Base-by-base conservation (phyloP, 2,329 filamentous ascomycete genomes). In the Botrytis porri region DNA sequence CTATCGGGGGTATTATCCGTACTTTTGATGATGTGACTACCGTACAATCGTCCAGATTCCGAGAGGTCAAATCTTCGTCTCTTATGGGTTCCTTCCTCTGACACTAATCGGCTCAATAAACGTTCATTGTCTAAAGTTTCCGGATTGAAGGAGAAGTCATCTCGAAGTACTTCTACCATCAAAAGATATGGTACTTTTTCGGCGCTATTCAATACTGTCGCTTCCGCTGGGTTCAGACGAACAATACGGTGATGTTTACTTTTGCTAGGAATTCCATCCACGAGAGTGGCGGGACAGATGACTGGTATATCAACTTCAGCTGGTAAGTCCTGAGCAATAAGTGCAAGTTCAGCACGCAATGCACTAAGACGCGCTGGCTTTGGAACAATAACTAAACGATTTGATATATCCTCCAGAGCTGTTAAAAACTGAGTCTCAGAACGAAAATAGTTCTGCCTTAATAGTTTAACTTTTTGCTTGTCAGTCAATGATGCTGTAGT, bases 161-260 rank as follows among this genome's bases (percentile, higher is more conserved):
- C 93, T 37, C 91, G 86, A 65, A 96, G 83, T 35, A 96, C 90
- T 80, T 96, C 93, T 3, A 95, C 89, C 92, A 96, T 95, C 41
- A 96, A 86, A 67, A 96, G 82, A 82, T 94, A 96, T 1, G 93
- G 93, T 62, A 96, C 93, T 80, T 94, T 92, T 81, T 96, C 93
- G 7, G 93, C 93, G 80, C 93, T 96, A 82, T 96, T 96, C 69
- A 96, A 83, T 71, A 95, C 93, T 0, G 93, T 95, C 9, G 93
- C 91, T 82, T 96, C 93, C 1, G 92, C 92, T 10, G 93, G 93
- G 79, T 95, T 96, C 67, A 96, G 86, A 54, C 93, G 88, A 63
- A 96, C 93, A 74, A 96, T 94, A 51, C 93, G 89, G 80, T 96
- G 93, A 80, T 96, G 93, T 71, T 88, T 88, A 79, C 93, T 95